A percentile compares a stretch with the other conserved stretches of the same genome.
Conservation (phyloP, 805 yeast species). For the Candida vaughaniae region DNA sequence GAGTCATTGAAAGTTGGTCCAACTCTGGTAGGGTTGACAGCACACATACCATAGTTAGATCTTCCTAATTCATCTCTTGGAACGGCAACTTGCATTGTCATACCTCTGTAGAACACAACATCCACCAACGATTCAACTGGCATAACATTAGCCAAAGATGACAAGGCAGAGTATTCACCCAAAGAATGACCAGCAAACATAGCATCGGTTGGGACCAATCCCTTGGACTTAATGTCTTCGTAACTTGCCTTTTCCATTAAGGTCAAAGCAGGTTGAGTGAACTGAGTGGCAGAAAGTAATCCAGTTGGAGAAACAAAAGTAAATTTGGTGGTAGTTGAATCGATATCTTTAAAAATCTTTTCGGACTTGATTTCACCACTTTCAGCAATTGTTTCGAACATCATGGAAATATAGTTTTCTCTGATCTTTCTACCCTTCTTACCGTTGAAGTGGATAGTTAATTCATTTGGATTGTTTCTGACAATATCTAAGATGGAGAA, state of each 20-base stretch:
- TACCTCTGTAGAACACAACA: slow-evolving; percentile 98
- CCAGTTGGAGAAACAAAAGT: slow-evolving; percentile 94
- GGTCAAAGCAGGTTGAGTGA: slow-evolving; percentile 98
- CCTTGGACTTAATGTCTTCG: slow-evolving; percentile 95
- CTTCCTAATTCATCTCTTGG: slow-evolving; percentile 95
- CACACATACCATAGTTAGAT: slow-evolving; percentile 99
- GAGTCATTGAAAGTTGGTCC: slow-evolving; percentile 86
- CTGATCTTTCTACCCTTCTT: slow-evolving; percentile 93
- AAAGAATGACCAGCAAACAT: slow-evolving; percentile 99
- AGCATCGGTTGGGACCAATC: slow-evolving; percentile 88
- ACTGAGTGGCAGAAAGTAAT: slow-evolving; percentile 94
- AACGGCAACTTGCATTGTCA: slow-evolving; percentile 99
- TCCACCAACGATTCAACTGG: slow-evolving; percentile 96
- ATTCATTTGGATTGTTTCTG: slow-evolving; percentile 89
- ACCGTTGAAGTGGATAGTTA: slow-evolving; percentile 97
- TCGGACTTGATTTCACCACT: slow-evolving; percentile 84
- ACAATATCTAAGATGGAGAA: slow-evolving; percentile 96
- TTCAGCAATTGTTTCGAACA: slow-evolving; percentile 90
- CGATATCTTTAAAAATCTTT: slow-evolving; percentile 92
- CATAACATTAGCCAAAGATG: slow-evolving; percentile 97
- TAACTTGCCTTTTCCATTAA: slow-evolving; percentile 99
- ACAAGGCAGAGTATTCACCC: slow-evolving; percentile 98
- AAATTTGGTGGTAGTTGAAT: slow-evolving; percentile 74
- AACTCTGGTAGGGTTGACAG: slow-evolving; percentile 95
- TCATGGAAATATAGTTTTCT: slow-evolving; percentile 93